Evolutionary conservation across 805 yeast species (phyloP).

Genomic region (Candida takata): DNA sequence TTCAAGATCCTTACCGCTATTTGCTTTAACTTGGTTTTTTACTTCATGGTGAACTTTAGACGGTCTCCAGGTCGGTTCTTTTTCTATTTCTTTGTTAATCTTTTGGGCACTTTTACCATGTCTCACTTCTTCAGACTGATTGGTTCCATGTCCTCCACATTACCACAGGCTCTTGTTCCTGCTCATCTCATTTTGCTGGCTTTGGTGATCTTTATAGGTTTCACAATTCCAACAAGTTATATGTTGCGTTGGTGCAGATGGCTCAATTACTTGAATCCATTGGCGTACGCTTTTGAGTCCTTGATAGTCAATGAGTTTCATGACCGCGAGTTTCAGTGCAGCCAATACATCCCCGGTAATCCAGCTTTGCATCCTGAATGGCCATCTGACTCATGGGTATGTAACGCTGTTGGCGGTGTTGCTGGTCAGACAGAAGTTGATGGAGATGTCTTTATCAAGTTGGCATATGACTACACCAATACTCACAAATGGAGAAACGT

Average conservation of each 20-base stretch:
- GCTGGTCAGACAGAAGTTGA: constrained; percentile 45
- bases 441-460: constrained; percentile 33
- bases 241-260: constrained; percentile 63
- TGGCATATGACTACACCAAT: constrained; percentile 37
- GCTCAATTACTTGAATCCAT: constrained; percentile 55
- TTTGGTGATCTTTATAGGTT: constrained; percentile 49
- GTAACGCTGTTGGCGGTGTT: constrained; percentile 64
- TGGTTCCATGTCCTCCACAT: constrained; percentile 41
- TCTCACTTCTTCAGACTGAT: constrained; percentile 49
- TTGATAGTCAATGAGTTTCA: constrained; percentile 52
- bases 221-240: constrained; percentile 47
- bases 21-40: constrained; percentile 41
- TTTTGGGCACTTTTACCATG: constrained; percentile 43
- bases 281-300: constrained; percentile 54
- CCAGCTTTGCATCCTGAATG: constrained; percentile 22
- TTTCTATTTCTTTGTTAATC: constrained; percentile 39
- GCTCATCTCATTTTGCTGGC: constrained; percentile 44
- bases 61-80: constrained; percentile 50
- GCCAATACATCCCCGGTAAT: constrained; percentile 40
- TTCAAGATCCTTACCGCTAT: constrained; percentile 37
- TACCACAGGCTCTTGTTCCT: constrained; percentile 53
- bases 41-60: constrained; percentile 49
- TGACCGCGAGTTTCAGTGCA: constrained; percentile 39
- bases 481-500: constrained; percentile 56
- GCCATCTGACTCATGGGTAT: constrained; percentile 32